phyloP scores from a whole-genome alignment of 2,329 filamentous ascomycete species.

The Venturia nashicola region DNA sequence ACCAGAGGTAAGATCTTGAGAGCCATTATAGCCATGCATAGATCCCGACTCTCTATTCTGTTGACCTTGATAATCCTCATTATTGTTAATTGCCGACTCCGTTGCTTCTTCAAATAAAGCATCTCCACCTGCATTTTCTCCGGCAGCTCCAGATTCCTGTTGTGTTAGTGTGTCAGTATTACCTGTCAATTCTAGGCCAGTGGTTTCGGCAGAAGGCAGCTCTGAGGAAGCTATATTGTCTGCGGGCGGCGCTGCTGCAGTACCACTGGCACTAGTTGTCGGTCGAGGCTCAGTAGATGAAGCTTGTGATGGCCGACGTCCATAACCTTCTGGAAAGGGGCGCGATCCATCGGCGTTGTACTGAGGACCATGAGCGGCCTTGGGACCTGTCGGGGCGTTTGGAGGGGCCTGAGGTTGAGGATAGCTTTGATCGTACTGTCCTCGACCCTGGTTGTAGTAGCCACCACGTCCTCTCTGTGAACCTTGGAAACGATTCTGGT shows the following conservation, averaged over 20 bases:
- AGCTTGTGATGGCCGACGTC: conserved; percentile 4
- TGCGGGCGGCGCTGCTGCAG: not conserved
- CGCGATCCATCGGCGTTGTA: conserved; percentile 3
- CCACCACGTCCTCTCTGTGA: conserved; percentile 36
- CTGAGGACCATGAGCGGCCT: conserved; percentile 3
- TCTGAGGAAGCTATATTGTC: not conserved
- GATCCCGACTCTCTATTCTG: not conserved
- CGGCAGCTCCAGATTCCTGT: not conserved
- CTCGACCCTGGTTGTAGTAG: conserved; percentile 25
- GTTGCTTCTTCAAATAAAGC: not conserved
- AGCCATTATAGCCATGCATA: not conserved
- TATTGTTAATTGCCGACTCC: not conserved
- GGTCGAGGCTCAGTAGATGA: not conserved
- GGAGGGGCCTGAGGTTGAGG: conserved; percentile 13
- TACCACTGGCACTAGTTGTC: not conserved
- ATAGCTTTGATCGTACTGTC: conserved; percentile 27
- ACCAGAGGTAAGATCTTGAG: not conserved
- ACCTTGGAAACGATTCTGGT: conserved; percentile 65
- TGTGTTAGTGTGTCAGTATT: conserved; percentile 3
- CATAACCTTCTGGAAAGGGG: not conserved
- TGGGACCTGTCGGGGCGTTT: conserved; percentile 8
- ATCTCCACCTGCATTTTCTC: not conserved
- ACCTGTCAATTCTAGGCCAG: not conserved
- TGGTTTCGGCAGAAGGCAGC: not conserved
- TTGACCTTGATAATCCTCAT: not conserved